Conservation (phyloP, 257 asterid genomes). For the Solanum ahanhuiri region DNA sequence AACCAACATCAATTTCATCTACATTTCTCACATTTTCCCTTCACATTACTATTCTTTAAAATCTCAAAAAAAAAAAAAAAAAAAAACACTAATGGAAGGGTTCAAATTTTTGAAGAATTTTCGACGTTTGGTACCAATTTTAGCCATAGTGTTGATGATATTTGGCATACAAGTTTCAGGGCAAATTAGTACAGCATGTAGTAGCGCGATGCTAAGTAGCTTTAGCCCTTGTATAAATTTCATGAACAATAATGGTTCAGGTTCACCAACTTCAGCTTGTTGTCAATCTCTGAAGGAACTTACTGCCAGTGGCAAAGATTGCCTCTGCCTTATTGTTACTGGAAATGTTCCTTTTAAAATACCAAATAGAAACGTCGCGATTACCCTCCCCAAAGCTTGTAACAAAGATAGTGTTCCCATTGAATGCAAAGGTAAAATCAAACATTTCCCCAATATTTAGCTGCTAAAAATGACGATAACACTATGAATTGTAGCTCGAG, state of each 20-base stretch:
- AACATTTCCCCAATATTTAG: background rate
- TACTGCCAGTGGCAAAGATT: conserved; percentile 51
- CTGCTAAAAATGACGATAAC: background rate
- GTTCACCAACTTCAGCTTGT: conserved; percentile 49
- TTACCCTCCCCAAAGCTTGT: conserved; percentile 69
- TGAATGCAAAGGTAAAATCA: conserved; percentile 55
- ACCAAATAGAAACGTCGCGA: conserved; percentile 51
- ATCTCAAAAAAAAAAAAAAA: background rate
- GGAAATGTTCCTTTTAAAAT: conserved; percentile 49
- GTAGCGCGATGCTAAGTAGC: conserved; percentile 47
- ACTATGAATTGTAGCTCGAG: background rate
- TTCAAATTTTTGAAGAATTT: conserved; percentile 6
- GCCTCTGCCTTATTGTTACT: conserved; percentile 51
- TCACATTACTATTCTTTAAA: conserved; percentile 3
- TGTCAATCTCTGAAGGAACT: conserved; percentile 60
- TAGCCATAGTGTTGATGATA: conserved; percentile 12
- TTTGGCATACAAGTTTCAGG: conserved; percentile 5
- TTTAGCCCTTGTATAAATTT: conserved; percentile 48
- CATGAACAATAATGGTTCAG: conserved; percentile 19
- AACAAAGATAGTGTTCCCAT: conserved; percentile 56
- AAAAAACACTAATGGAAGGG: conserved; percentile 6
- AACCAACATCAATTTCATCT: background rate
- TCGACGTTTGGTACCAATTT: conserved; percentile 8
- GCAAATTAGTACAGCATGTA: conserved; percentile 45
- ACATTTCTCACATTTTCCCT: background rate